Conservation (phyloP, 2,329 filamentous ascomycete species). For the Rachicladosporium sp. region DNA sequence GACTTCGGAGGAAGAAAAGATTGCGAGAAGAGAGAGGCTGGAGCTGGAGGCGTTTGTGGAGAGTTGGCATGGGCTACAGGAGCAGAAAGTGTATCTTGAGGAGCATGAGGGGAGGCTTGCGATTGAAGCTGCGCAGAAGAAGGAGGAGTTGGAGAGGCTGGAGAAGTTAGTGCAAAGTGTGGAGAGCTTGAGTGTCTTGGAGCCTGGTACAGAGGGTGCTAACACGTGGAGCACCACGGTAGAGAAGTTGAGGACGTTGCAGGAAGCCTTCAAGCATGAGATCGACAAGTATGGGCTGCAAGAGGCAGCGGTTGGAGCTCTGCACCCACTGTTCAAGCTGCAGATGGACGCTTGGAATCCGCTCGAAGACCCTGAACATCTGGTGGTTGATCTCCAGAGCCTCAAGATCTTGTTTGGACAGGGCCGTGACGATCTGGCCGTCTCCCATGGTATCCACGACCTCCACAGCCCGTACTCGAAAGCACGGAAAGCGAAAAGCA, state of each 20-base stretch:
- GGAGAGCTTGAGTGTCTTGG: conserved; percentile 36
- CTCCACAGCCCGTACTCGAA: conserved; percentile 32
- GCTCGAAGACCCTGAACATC: conserved; percentile 54
- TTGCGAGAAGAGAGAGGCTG: conserved; percentile 63
- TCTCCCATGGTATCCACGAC: conserved; percentile 21
- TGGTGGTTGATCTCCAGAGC: conserved; percentile 50
- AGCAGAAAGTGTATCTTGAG: conserved; percentile 68
- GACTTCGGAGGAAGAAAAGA: conserved; percentile 59
- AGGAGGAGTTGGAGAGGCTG: conserved; percentile 51
- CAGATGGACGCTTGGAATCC: conserved; percentile 65
- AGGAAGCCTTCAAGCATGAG: conserved; percentile 44
- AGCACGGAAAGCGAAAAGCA: conserved; percentile 50
- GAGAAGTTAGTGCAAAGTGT: conserved; percentile 48
- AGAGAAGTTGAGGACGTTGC: conserved; percentile 45
- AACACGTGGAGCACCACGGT: conserved; percentile 52
- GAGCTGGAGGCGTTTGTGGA: conserved; percentile 84
- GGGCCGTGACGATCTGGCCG: conserved; percentile 24
- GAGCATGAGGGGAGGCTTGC: conserved; percentile 60
- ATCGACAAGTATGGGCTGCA: conserved; percentile 50
- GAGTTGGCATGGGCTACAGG: conserved; percentile 76
- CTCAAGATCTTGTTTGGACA: conserved; percentile 48
- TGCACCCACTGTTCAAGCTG: conserved; percentile 68
- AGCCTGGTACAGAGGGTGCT: conserved; percentile 6
- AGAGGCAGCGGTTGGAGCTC: conserved; percentile 66
- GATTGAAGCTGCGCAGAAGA: conserved; percentile 56